phyloP scores from a whole-genome alignment of 1,284 basidiomycete species.

The Xerocomus cyaneibrunnescens region DNA sequence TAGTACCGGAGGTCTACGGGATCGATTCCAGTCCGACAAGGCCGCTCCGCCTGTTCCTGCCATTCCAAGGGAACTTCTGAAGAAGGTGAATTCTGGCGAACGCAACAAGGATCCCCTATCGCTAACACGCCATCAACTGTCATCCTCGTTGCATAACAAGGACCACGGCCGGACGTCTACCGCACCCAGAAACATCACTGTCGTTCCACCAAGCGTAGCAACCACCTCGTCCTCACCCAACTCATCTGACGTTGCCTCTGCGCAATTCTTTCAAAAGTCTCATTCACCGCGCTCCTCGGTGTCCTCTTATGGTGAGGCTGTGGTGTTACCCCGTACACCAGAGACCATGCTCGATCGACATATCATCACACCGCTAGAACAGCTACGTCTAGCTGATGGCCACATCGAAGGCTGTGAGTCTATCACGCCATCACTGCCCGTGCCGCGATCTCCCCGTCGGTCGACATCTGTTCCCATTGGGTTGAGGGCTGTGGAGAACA shows the following conservation, averaged over 20 bases:
- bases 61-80: constrained; percentile 46
- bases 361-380: constrained; percentile 54
- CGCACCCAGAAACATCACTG: constrained; percentile 19
- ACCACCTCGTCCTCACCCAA: constrained; percentile 57
- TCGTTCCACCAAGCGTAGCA: constrained; percentile 40
- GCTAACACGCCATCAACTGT: background rate
- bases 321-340: constrained; percentile 40
- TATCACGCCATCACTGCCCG: background rate
- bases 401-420: constrained; percentile 8
- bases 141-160: constrained; percentile 8
- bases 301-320: constrained; percentile 52
- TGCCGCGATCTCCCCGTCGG: constrained; percentile 18
- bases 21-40: constrained; percentile 45
- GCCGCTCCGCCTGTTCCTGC: constrained; percentile 61
- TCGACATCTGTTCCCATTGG: constrained; percentile 20
- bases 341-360: constrained; percentile 37
- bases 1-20: constrained; percentile 60
- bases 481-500: constrained; percentile 3
- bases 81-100: constrained; percentile 9
- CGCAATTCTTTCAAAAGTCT: constrained; percentile 48
- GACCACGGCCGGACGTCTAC: constrained; percentile 2
- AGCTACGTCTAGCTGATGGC: constrained; percentile 36
- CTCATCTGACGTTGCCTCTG: constrained; percentile 54
- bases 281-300: constrained; percentile 54
- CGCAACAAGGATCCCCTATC: constrained; percentile 21